phyloP scores from a whole-genome alignment of 345 rosid genomes.

The Aegle marmelos region DNA sequence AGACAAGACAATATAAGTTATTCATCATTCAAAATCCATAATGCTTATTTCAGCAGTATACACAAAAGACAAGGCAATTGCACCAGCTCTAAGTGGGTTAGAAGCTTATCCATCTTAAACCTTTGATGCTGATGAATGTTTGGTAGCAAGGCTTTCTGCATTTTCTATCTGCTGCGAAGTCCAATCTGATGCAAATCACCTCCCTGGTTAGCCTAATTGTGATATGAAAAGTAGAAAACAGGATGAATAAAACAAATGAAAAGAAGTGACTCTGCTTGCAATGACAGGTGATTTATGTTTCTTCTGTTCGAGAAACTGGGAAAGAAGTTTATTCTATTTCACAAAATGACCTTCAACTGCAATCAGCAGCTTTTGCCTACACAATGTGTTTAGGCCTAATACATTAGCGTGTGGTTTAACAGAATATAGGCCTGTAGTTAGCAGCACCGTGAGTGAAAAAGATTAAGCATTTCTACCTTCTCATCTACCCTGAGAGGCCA shows the following conservation, averaged over 20 bases:
- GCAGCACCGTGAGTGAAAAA: not conserved
- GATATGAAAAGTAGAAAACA: not conserved
- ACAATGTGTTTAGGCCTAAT: no score
- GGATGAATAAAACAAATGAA: not conserved
- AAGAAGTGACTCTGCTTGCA: not conserved
- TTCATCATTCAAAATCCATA: not conserved
- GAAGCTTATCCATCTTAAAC: not conserved
- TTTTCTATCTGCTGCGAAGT: not conserved
- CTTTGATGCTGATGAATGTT: not conserved
- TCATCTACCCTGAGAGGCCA: constrained; percentile 55
- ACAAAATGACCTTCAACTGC: not conserved
- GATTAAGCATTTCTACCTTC: constrained; percentile 32
- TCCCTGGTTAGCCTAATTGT: constrained; percentile 23
- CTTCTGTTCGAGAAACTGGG: not conserved
- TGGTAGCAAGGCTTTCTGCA: not conserved
- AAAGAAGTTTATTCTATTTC: not conserved
- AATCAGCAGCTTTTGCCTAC: not conserved
- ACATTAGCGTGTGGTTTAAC: not conserved
- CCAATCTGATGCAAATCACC: not conserved
- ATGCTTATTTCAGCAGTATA: not conserved
- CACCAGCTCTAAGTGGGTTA: not conserved
- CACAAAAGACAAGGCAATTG: not conserved
- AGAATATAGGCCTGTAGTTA: not conserved
- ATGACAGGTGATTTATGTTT: not conserved
- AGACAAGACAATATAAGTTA: not conserved